Percentiles rank a stretch among this genome's conserved stretches.
These are phyloP conservation scores for Boletus reticulatus DNA, from an alignment of 768 basidiomycete species.

Conservation along the genomic window DNA sequence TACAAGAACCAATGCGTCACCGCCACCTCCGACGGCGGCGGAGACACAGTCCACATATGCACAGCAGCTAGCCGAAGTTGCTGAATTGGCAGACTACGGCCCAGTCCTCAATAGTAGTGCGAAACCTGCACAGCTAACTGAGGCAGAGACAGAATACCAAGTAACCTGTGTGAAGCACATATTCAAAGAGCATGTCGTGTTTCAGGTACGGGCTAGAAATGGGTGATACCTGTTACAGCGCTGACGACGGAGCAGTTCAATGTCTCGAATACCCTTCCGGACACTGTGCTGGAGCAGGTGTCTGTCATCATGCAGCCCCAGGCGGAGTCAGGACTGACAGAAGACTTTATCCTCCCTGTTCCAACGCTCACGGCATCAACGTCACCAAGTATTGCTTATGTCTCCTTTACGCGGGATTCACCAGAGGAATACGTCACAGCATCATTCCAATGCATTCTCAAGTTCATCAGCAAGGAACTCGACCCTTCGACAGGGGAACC, in stretches of 20 bases:
- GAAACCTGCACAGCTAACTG: constrained; percentile 82
- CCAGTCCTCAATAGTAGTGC: constrained; percentile 81
- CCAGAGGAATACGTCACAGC: constrained; percentile 77
- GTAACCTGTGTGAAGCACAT: constrained; percentile 96
- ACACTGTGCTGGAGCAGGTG: constrained; percentile 92
- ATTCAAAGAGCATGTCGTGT: constrained; percentile 92
- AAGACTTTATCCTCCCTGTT: constrained; percentile 93
- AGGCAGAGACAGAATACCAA: constrained; percentile 97
- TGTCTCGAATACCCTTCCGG: constrained; percentile 93
- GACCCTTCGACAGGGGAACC: constrained; percentile 95
- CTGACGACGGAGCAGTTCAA: constrained; percentile 68
- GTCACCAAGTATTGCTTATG: constrained; percentile 87
- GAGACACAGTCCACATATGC: constrained; percentile 88
- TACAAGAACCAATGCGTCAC: constrained; percentile 53
- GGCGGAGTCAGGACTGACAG: constrained; percentile 70
- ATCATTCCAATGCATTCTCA: constrained; percentile 88
- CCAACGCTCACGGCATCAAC: constrained; percentile 63
- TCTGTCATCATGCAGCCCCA: constrained; percentile 90
- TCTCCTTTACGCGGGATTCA: constrained; percentile 83
- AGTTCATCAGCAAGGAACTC: constrained; percentile 95
- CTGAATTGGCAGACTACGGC: constrained; percentile 85
- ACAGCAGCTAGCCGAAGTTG: constrained; percentile 80
- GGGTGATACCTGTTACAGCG: not conserved
- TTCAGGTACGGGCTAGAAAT: constrained; percentile 65
- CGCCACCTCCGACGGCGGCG: constrained; percentile 77